These are phyloP conservation scores for Boletus bicolor DNA, from an alignment of 768 basidiomycete genomes.

Conservation along the genomic window DNA sequence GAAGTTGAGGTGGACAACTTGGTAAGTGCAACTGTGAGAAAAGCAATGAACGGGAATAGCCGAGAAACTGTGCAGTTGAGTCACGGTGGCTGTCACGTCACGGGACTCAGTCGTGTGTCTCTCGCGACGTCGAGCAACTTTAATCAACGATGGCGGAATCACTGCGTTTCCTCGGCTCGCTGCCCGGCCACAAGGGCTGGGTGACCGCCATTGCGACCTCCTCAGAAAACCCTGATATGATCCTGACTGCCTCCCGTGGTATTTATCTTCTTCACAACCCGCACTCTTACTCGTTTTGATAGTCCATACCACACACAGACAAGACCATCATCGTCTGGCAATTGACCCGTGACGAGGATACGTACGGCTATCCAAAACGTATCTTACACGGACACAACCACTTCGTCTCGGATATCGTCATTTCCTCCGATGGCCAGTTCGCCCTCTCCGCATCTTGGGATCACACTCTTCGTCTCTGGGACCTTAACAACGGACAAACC, in stretches of 20 bases:
- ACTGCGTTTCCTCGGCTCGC: conserved; percentile 86
- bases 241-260: conserved; percentile 98
- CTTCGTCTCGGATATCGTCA: conserved; percentile 98
- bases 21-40: neutral
- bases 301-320: conserved; percentile 71
- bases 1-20: too few relatives aligned
- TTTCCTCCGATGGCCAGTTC: conserved; percentile 99
- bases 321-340: conserved; percentile 99
- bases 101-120: conserved; percentile 31
- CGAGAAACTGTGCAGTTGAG: conserved; percentile 56
- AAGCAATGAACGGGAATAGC: conserved; percentile 17
- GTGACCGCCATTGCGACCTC: conserved; percentile 98
- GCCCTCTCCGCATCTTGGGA: conserved; percentile 99
- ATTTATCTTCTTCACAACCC: conserved; percentile 26
- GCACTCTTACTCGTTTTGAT: conserved; percentile 20
- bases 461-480: conserved; percentile 99
- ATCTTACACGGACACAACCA: conserved; percentile 99
- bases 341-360: conserved; percentile 87
- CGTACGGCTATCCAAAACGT: conserved; percentile 95
- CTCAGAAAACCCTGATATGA: conserved; percentile 98
- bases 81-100: conserved; percentile 65
- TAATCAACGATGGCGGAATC: conserved; percentile 67
- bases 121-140: conserved; percentile 22
- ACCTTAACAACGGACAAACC: conserved; percentile 94
- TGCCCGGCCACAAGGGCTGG: conserved; percentile 95